Base-by-base conservation (phyloP, 306 rosid genomes). In the Quillaja saponaria region DNA sequence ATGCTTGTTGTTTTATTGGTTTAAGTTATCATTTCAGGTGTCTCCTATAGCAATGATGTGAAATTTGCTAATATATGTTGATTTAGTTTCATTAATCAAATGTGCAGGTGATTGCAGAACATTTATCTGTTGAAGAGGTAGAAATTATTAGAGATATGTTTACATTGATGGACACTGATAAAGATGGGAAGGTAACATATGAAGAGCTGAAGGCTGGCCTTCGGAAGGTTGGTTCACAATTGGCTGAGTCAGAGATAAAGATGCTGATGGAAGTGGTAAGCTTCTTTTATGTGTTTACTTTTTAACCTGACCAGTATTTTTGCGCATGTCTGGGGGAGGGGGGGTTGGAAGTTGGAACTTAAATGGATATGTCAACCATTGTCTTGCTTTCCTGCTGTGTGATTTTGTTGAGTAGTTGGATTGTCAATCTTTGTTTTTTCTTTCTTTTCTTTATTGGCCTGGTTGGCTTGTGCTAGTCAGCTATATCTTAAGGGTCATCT, bases 251-350 rank as follows among this genome's bases (percentile, higher is more conserved):
- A 18, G 99, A 94, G 87, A 82, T 94, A 62, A 89, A 83, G 88
- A 86, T 94, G 96, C 82, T 94, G 72, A 94, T 94, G 99, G 99
- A 94, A 72, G 99, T 89, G 95, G 99, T 94, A 78, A 39, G 76
- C 37, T 66, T 77, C 66, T 74, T 34, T 7, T 39, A 16, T 33
- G 21, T n/a, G 2, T n/a, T 49, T 19, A 18, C 10, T 49, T 18
- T n/a, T n/a, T n/a, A n/a, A n/a, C n/a, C n/a, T n/a, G n/a, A n/a
- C n/a, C n/a, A n/a, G n/a, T n/a, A n/a, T n/a, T n/a, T n/a, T n/a
- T n/a, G n/a, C n/a, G n/a, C n/a, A n/a, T n/a, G n/a, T n/a, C n/a
- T n/a, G n/a, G n/a, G n/a, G n/a, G n/a, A n/a, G n/a, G n/a, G n/a
- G n/a, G n/a, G n/a, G n/a, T n/a, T n/a, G n/a, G n/a, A n/a, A n/a